Percentiles rank a stretch among this genome's conserved stretches.
Evolutionary conservation across 192 early-diverging fungal species (phyloP).

Genomic region (Powellomyces hirtus): DNA sequence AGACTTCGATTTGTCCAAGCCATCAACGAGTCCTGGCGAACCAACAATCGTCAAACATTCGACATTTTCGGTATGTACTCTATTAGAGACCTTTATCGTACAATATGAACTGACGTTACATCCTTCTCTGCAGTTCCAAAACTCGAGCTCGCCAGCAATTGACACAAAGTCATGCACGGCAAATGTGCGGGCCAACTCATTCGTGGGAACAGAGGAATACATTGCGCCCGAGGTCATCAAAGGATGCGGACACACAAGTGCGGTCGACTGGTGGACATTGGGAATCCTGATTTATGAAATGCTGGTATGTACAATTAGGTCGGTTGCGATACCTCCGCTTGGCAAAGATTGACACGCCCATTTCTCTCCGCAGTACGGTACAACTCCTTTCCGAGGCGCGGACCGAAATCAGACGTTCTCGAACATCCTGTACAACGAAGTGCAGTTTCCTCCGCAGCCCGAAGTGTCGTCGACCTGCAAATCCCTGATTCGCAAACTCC

Average conservation of each 20-base stretch:
- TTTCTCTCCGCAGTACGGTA: slow-evolving; percentile 59
- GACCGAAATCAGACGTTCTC: slow-evolving; percentile 85
- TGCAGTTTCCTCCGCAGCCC: slow-evolving; percentile 65
- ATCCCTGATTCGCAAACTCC: slow-evolving; percentile 74
- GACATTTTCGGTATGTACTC: slow-evolving; percentile 30
- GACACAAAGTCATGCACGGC: slow-evolving; percentile 89
- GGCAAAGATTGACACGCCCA: not conserved
- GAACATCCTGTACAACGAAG: slow-evolving; percentile 80
- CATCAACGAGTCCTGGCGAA: slow-evolving; percentile 74
- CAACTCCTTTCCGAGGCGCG: slow-evolving; percentile 95
- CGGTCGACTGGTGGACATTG: slow-evolving; percentile 98
- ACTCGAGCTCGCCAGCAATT: slow-evolving; percentile 39
- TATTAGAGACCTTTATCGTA: too few species aligned
- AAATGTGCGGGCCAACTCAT: slow-evolving; percentile 89
- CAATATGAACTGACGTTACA: too few species aligned
- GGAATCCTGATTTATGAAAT: slow-evolving; percentile 98
- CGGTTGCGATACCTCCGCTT: not conserved
- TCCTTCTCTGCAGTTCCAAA: not conserved
- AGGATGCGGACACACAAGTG: slow-evolving; percentile 87
- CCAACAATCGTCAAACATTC: slow-evolving; percentile 55
- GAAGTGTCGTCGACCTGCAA: slow-evolving; percentile 61
- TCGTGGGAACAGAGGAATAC: slow-evolving; percentile 99
- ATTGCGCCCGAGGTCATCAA: slow-evolving; percentile 99
- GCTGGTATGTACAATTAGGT: slow-evolving; percentile 70
- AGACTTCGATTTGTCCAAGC: slow-evolving; percentile 98